phyloP scores from a whole-genome alignment of 2,329 filamentous ascomycete genomes.

The Ilyonectria destructans region DNA sequence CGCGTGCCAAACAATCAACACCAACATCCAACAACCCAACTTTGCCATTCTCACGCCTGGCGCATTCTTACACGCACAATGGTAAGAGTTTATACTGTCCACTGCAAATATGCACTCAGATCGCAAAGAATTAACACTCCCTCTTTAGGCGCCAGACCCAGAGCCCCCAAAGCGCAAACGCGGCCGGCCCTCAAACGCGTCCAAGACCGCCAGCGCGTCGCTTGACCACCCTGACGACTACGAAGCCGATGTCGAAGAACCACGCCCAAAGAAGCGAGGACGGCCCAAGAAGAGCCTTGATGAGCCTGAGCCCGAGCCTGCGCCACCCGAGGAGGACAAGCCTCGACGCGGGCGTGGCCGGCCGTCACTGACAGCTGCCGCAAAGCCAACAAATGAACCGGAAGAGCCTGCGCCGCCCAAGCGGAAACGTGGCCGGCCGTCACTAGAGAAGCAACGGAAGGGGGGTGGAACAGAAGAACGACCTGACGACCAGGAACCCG shows the following conservation, averaged over 20 bases:
- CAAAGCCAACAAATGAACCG: conserved; percentile 30
- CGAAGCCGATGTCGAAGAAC: conserved; percentile 48
- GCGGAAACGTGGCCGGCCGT: conserved; percentile 56
- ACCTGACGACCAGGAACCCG: conserved; percentile 36
- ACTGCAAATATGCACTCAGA: not conserved
- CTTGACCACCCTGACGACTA: conserved; percentile 43
- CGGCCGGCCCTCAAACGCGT: conserved; percentile 61
- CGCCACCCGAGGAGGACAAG: conserved; percentile 29
- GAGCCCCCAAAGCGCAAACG: conserved; percentile 61
- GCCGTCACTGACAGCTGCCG: conserved; percentile 42
- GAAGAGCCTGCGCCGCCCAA: conserved; percentile 50
- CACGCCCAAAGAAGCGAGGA: conserved; percentile 44
- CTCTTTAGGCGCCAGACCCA: conserved; percentile 46
- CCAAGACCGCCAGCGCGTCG: conserved; percentile 52
- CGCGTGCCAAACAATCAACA: conserved; percentile 9
- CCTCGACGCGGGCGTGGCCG: conserved; percentile 50
- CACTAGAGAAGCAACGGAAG: conserved; percentile 41
- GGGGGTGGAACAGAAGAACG: conserved; percentile 31
- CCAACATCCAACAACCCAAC: conserved; percentile 9
- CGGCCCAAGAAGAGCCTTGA: conserved; percentile 34
- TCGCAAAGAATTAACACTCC: not conserved
- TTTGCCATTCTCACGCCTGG: conserved; percentile 1
- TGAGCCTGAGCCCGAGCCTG: conserved; percentile 23
- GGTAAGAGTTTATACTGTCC: not conserved
- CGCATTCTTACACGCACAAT: conserved; percentile 20